These are phyloP conservation scores for Viridothelium virens DNA, from an alignment of 495 filamentous ascomycete species.

Conservation along the genomic window DNA sequence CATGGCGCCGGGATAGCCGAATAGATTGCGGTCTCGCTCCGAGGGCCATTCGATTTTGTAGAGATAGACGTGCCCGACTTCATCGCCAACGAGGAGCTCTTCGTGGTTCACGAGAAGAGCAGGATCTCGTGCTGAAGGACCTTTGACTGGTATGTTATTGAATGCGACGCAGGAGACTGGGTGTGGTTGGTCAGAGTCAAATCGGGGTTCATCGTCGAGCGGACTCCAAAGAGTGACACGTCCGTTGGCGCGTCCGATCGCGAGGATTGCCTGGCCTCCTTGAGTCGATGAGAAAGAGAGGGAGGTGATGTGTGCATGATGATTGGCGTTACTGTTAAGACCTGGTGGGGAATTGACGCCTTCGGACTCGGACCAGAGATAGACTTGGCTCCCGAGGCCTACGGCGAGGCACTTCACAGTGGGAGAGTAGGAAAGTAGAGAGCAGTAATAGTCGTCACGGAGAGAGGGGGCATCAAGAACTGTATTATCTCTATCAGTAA, in stretches of 20 bases:
- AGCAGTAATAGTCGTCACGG: slow-evolving; percentile 93
- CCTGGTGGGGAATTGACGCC: slow-evolving; percentile 34
- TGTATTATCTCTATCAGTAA: slow-evolving; percentile 27
- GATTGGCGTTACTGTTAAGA: slow-evolving; percentile 2
- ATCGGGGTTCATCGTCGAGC: slow-evolving; percentile 54
- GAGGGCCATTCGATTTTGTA: slow-evolving; percentile 84
- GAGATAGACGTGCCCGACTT: slow-evolving; percentile 76
- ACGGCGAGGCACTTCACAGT: slow-evolving; percentile 71
- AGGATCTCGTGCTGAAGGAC: slow-evolving; percentile 26
- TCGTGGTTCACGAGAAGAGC: slow-evolving; percentile 48
- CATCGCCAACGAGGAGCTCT: slow-evolving; percentile 82
- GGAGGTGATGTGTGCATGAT: slow-evolving; percentile 60
- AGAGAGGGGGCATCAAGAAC: slow-evolving; percentile 83
- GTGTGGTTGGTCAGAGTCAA: slow-evolving; percentile 61
- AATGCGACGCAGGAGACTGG: slow-evolving; percentile 72
- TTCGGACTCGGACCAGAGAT: slow-evolving; percentile 76
- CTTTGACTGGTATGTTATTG: slow-evolving; percentile 43
- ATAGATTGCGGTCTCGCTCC: slow-evolving; percentile 37
- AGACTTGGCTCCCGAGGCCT: slow-evolving; percentile 71
- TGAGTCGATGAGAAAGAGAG: slow-evolving; percentile 77
- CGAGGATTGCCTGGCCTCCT: slow-evolving; percentile 73
- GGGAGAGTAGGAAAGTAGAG: slow-evolving; percentile 74
- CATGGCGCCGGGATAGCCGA: slow-evolving; percentile 69
- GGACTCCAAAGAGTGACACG: slow-evolving; percentile 55
- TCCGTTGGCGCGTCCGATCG: slow-evolving; percentile 71